Evolutionary conservation across 2,329 filamentous ascomycete species (phyloP).

Genomic region (Phialophora tarda): DNA sequence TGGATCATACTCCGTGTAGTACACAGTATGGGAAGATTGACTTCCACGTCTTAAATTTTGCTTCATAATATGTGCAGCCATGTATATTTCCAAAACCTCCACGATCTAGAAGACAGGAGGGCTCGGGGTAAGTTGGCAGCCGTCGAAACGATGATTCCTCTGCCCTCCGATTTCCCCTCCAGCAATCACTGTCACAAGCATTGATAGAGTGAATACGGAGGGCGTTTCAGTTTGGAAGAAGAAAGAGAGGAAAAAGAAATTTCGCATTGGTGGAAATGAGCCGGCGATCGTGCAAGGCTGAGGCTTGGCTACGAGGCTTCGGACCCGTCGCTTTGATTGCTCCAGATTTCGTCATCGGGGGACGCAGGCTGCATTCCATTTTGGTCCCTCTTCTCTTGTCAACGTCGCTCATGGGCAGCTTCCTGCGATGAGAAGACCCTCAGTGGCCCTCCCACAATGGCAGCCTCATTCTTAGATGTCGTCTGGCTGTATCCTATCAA

Average conservation of each 20-base stretch:
- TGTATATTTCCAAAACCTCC: constrained; percentile 56
- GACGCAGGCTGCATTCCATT: not conserved
- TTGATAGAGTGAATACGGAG: constrained; percentile 56
- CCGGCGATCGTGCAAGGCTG: not conserved
- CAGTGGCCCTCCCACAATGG: constrained; percentile 15
- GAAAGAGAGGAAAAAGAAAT: constrained; percentile 42
- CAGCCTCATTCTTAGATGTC: constrained; percentile 37
- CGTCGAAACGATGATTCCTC: constrained; percentile 42
- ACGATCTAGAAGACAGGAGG: constrained; percentile 45
- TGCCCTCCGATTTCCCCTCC: constrained; percentile 56
- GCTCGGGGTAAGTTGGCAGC: constrained; percentile 54
- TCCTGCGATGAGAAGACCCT: not conserved
- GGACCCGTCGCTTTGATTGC: not conserved
- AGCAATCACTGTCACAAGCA: constrained; percentile 44
- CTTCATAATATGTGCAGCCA: constrained; percentile 48
- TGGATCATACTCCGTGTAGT: not conserved
- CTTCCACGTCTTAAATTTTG: not conserved
- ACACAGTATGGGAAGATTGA: not conserved
- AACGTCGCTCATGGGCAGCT: not conserved
- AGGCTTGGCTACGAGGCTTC: constrained; percentile 16
- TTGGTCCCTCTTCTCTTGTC: not conserved
- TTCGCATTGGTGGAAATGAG: constrained; percentile 7
- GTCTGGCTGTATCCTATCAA: constrained; percentile 57
- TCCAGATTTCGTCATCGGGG: not conserved
- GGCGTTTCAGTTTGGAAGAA: constrained; percentile 50